Percentiles rank a stretch among this genome's conserved stretches.
Conservation (phyloP, 345 rosid genomes). For the Diplotaxis tenuifolia region DNA sequence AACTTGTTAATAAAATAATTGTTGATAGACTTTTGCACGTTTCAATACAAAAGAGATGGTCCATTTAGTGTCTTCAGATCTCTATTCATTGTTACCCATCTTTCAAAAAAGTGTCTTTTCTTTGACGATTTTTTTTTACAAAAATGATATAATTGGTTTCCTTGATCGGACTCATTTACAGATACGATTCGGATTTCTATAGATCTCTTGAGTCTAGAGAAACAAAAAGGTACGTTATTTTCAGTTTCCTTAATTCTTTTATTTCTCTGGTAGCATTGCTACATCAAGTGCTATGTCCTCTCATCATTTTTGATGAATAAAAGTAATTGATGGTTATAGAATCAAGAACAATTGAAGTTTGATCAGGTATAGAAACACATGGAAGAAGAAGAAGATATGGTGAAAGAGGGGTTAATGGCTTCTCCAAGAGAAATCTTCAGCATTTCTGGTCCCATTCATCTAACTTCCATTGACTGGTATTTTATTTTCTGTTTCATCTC, state of each 20-base stretch:
- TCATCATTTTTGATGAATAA: neutral
- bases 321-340: neutral
- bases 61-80: constrained; percentile 12
- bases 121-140: too few relatives aligned
- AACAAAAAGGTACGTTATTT: constrained; percentile 1
- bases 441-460: constrained; percentile 59
- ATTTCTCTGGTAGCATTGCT: neutral
- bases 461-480: constrained; percentile 59
- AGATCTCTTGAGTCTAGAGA: neutral
- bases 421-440: constrained; percentile 46
- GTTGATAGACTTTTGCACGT: constrained; percentile 31
- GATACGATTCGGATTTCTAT: neutral
- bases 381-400: constrained; percentile 37
- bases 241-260: neutral
- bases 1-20: constrained; percentile 23
- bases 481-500: neutral
- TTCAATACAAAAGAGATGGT: constrained; percentile 18
- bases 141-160: constrained; percentile 14
- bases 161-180: neutral
- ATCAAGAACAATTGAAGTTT: neutral
- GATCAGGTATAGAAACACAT: constrained; percentile 12
- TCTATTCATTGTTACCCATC: neutral
- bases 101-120: too few relatives aligned
- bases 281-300: neutral
- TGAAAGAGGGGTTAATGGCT: constrained; percentile 37